Evolutionary conservation across 2,329 filamentous ascomycete species (phyloP).

Genomic region (Botrytis fragariae): DNA sequence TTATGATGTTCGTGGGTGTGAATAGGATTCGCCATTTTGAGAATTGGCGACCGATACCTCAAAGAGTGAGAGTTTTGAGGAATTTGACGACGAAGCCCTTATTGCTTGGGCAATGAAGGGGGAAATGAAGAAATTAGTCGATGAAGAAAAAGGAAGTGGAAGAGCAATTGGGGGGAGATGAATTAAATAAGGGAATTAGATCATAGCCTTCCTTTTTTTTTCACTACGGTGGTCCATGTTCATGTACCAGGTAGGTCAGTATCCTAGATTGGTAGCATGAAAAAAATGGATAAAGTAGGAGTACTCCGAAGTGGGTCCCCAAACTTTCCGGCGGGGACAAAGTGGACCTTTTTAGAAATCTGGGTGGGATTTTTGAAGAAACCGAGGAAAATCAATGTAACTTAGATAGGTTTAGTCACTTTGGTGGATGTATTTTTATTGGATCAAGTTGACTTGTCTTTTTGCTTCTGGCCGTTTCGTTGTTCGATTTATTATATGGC

Average conservation of each 20-base stretch:
- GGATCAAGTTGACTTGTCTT: not conserved
- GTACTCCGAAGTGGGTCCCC: not conserved
- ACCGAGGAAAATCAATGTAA: not conserved
- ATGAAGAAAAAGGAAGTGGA: not conserved
- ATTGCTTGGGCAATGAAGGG: slow-evolving; percentile 13
- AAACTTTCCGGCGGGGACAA: slow-evolving; percentile 1
- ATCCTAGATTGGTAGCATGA: not conserved
- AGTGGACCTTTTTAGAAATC: not conserved
- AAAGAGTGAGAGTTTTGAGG: not conserved
- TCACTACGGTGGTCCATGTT: not conserved
- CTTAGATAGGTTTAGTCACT: not conserved
- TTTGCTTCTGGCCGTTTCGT: not conserved
- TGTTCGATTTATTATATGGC: not conserved
- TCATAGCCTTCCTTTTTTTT: not conserved
- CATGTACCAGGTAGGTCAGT: not conserved
- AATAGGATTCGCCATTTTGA: slow-evolving; percentile 30
- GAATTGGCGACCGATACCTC: not conserved
- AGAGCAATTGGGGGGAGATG: not conserved
- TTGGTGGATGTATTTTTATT: not conserved
- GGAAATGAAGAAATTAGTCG: not conserved
- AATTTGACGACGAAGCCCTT: slow-evolving; percentile 1
- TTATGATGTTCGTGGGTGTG: slow-evolving; percentile 33
- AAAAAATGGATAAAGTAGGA: slow-evolving; percentile 5
- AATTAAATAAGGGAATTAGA: slow-evolving; percentile 1
- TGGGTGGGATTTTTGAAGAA: not conserved